Evolutionary conservation across 495 filamentous ascomycete genomes (phyloP), one percentile per base, ranked within the genome.

Genomic region (Penicillium verhagenii): DNA sequence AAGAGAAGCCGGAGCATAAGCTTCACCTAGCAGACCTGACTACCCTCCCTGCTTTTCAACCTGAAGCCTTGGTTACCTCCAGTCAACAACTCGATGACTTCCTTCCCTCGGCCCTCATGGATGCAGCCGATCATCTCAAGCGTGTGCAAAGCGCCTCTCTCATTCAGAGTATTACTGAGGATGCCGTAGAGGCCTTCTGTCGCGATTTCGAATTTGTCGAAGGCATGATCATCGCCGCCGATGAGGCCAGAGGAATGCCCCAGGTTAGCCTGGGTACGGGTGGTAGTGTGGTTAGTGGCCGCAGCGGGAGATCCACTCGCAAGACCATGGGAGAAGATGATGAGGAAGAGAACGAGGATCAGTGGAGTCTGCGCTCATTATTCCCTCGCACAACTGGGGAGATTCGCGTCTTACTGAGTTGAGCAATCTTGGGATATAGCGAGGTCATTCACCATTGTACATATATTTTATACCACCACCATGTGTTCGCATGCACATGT

Each of bases 201-300:
- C 84, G 84, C 16, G 91, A 96, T 60, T 98, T 98, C 71, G 91
- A 93, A 73, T 86, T 86, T 54, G 80, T 97, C 4, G 94, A 98
- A 71, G 86, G 75, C 16, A 80, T 74, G 71, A 77, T 91, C 44
- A 71, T 82, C 24, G 76, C 75, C 13, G 79, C 79, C 4, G 84
- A 86, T 69, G 83, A 84, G 56, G 73, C 74, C 23, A 52, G 69
- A 23, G 73, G 68, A 8, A 72, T 70, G 47, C 59, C 58, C 4
- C 69, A 72, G 42, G 57, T 70, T 20, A 58, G 38, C 10, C 23
- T 59, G 19, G 63, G 65, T 31, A 66, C 69, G 51, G 63, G 68
- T 52, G 66, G 53, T 1, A 68, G 65, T 46, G 52, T 67, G 6
- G 29, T 65, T 23, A 67, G 65, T 47, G 61, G 64, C n/a, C 52